Conservation (phyloP, 2,329 filamentous ascomycete species). For the Thelonectria blattea region DNA sequence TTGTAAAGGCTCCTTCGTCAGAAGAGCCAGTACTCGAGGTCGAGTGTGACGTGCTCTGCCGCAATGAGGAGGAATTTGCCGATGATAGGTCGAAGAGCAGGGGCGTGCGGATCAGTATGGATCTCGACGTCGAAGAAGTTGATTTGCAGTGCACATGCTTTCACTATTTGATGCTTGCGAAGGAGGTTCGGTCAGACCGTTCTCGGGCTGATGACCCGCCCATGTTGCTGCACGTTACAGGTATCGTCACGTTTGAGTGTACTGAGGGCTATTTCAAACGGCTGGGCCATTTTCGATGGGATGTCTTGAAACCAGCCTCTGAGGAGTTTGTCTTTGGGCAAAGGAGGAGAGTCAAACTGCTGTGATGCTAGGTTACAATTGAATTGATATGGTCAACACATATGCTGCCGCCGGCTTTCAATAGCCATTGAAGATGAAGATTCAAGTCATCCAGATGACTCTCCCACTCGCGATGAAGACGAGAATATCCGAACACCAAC, state of each 20-base stretch:
- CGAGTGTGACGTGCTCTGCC: background rate
- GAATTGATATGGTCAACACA: no score
- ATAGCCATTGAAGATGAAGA: no score
- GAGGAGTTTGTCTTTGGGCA: slow-evolving; percentile 2
- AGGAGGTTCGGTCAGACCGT: background rate
- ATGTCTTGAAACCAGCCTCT: background rate
- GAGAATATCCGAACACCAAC: no score
- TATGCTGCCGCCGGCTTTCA: no score
- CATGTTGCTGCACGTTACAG: background rate
- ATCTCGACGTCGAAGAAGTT: background rate
- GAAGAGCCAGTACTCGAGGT: background rate
- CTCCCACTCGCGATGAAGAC: no score
- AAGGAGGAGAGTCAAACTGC: background rate
- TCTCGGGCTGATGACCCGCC: background rate
- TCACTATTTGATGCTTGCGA: background rate
- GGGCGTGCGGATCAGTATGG: background rate
- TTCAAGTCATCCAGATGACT: no score
- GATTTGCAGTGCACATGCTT: background rate
- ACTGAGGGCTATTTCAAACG: background rate
- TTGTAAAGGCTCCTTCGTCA: background rate
- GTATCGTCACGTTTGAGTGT: background rate
- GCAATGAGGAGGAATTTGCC: background rate
- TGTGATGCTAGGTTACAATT: background rate
- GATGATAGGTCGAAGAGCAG: background rate
- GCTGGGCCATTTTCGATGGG: background rate